Evolutionary conservation across 768 basidiomycete species (phyloP).

Genomic region (Collybia nuda): DNA sequence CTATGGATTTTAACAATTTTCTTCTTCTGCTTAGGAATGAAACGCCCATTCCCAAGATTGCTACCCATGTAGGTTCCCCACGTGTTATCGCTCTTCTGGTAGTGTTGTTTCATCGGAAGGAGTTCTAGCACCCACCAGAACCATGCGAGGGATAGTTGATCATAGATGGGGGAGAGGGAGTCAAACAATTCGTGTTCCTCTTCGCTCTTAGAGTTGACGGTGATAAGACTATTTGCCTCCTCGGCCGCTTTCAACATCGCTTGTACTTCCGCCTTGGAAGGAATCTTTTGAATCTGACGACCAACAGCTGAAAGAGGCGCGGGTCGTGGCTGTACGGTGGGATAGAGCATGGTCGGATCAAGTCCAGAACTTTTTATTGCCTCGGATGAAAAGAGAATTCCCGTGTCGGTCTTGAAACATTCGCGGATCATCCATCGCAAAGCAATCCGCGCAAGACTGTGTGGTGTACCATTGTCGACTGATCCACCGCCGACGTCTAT

Average conservation of each 20-base stretch:
- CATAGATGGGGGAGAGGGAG: conserved; percentile 45
- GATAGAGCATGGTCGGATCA: conserved; percentile 37
- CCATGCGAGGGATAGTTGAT: conserved; percentile 41
- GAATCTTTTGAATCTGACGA: conserved; percentile 18
- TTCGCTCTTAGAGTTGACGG: conserved; percentile 23
- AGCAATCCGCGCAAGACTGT: conserved; percentile 49
- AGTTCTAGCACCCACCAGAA: conserved; percentile 67
- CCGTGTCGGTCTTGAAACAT: conserved; percentile 52
- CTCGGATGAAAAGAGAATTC: conserved; percentile 56
- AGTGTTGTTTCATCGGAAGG: conserved; percentile 34
- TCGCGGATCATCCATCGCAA: conserved; percentile 74
- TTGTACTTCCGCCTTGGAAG: background rate
- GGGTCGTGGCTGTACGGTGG: conserved; percentile 28
- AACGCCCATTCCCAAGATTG: conserved; percentile 38
- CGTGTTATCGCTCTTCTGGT: conserved; percentile 29
- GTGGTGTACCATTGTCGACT: conserved; percentile 37
- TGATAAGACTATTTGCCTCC: background rate
- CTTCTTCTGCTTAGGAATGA: conserved; percentile 38
- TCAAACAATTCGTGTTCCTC: conserved; percentile 57
- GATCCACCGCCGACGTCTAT: conserved; percentile 56
- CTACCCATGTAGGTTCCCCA: conserved; percentile 25
- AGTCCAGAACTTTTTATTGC: conserved; percentile 41
- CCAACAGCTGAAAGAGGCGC: conserved; percentile 19
- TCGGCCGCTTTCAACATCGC: background rate
- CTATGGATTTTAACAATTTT: conserved; percentile 44